A percentile compares a stretch with the other conserved stretches of the same genome.
These are phyloP conservation scores for Penicillium roqueforti DNA, from an alignment of 495 filamentous ascomycete species.

Conservation along the genomic window DNA sequence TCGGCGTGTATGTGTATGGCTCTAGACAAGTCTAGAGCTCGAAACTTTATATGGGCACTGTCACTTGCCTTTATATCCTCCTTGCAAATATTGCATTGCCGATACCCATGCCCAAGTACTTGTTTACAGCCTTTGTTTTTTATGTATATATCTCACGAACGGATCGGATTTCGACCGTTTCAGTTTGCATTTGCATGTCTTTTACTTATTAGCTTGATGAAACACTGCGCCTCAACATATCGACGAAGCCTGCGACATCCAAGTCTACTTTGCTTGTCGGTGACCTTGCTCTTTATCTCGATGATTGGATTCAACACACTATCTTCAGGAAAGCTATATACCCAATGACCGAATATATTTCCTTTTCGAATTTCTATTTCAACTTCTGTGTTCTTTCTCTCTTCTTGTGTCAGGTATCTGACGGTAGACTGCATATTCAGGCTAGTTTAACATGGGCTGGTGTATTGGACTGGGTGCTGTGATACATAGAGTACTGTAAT, in stretches of 20 bases:
- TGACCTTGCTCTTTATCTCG: not conserved
- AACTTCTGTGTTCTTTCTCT: no score
- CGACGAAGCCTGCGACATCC: not conserved
- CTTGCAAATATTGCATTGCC: conserved; percentile 14
- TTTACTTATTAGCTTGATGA: not conserved
- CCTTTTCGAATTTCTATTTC: no score
- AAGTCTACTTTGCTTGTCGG: not conserved
- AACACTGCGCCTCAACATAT: not conserved
- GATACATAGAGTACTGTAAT: no score
- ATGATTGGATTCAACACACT: not conserved
- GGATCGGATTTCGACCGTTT: not conserved
- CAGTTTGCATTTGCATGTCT: not conserved
- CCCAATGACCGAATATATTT: no score
- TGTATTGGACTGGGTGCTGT: no score
- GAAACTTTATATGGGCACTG: not conserved
- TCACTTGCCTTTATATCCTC: not conserved
- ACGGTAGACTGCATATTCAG: no score
- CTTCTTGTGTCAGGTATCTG: no score
- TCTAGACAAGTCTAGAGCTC: not conserved
- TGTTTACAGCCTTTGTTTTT: conserved; percentile 4
- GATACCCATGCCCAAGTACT: conserved; percentile 10
- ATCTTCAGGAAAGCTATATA: not conserved
- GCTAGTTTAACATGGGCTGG: no score
- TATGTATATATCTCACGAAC: conserved; percentile 5
- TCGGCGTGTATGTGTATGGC: not conserved